These are phyloP conservation scores for Bipolaris bicolor DNA, from an alignment of 2,329 filamentous ascomycete genomes.

Conservation along the genomic window DNA sequence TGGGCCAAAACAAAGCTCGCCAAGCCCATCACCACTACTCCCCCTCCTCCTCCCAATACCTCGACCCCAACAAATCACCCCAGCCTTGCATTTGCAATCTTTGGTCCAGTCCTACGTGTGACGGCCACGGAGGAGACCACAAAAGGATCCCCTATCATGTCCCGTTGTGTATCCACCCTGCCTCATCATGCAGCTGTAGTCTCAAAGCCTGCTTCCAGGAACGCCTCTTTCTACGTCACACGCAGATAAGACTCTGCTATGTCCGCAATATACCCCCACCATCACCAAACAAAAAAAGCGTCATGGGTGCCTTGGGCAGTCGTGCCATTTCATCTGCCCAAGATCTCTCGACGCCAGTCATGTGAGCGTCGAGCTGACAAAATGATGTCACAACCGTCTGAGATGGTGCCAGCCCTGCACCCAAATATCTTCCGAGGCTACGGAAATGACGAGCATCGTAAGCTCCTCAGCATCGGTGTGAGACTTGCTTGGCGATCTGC, in stretches of 20 bases:
- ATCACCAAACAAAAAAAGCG: too few species aligned
- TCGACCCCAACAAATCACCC: neutral
- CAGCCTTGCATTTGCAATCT: neutral
- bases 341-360: neutral
- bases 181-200: conserved; percentile 31
- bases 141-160: neutral
- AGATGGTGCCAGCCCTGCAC: neutral
- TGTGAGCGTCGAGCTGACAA: neutral
- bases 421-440: neutral
- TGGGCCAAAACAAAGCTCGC: neutral
- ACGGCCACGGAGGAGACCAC: conserved; percentile 2
- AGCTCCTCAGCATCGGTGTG: neutral
- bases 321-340: neutral
- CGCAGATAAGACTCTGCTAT: neutral
- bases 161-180: conserved; percentile 33
- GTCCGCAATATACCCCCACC: too few species aligned
- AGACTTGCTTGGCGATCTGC: neutral
- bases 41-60: neutral
- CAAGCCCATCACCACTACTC: neutral
- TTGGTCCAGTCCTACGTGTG: neutral
- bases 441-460: neutral
- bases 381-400: neutral
- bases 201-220: conserved; percentile 37
- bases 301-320: neutral
- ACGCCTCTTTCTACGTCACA: conserved; percentile 28